Evolutionary conservation across 2,329 filamentous ascomycete species (phyloP), one percentile per base, ranked within the genome.

Genomic region (Calonectria ilicicola): DNA sequence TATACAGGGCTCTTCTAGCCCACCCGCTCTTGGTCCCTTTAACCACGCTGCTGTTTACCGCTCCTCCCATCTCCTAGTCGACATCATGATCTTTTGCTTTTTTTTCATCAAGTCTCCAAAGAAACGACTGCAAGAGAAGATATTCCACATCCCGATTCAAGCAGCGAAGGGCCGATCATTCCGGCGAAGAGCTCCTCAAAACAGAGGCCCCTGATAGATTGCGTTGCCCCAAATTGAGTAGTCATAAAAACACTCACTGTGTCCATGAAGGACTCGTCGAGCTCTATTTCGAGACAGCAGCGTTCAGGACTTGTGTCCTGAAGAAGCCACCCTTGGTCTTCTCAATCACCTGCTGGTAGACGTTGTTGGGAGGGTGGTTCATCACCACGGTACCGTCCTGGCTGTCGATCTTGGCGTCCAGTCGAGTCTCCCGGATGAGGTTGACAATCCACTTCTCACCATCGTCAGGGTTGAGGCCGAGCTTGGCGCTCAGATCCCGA

Each of bases 391-490:
- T 98, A 82, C 97, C 97, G 87, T 98, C 95, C 89, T 98, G 95
- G 88, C 98, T 98, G 87, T 99, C 97, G 83, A 98, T 98, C 92
- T 99, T 99, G 81, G 97, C 97, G 83, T 99, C 97, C 75, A 99
- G 94, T 75, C 96, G 92, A 27, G 97, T 99, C 87, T 99, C 97
- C 76, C 97, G 93, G 86, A 99, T 99, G 76, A 99, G 91, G 89
- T 99, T 99, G 80, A 99, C 97, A 82, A 99, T 99, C 97, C 97
- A 99, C 90, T 99, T 99, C 92, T 99, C 97, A 81, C 97, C 97
- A 82, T 98, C 97, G 82, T 98, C 95, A 81, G 96, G 93, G 83
- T 94, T 95, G 77, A 99, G 90, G 77, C 96, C 97, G 73, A 99
- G 92, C 84, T 97, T 94, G 76, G 92, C 93, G 77, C 95, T 98